Evolutionary conservation across 2,329 filamentous ascomycete species (phyloP), one percentile per base, ranked within the genome.

Genomic region (Myriangium duriaei): DNA sequence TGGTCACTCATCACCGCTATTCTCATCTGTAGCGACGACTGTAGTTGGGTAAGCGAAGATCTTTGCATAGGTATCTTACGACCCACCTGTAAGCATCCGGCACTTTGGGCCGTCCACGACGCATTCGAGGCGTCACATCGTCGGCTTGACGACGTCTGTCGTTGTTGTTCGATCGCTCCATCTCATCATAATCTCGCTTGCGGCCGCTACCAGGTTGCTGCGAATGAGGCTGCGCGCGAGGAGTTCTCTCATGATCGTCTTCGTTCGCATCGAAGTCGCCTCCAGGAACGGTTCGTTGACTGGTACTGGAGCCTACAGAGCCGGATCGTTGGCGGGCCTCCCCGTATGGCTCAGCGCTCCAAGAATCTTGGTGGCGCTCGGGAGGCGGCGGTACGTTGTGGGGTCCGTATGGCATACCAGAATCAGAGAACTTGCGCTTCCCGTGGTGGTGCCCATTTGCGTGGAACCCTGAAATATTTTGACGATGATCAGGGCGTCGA

Each of bases 181-280:
- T 40, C 9, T 49, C 46, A 10, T 49, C 43, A 31, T 42, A 46
- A 12, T 41, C 32, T 14, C 49, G 45, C 41, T 51, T 51, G 16
- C 45, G 43, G 16, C 43, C 39, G 30, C 37, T 49, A 29, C 11
- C 36, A 16, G 15, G 30, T 33, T 32, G 34, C 34, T 37, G 30
- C 30, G 26, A 26, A 6, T 11, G 32, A 17, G 19, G 18, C 26
- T 16, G 37, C 17, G 13, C 14, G 11, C 28, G 30, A n/a, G 29
- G 34, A 2, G 18, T 28, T 19, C 45, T 43, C 32, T 45, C 42
- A 26, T 39, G 30, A 26, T 31, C 33, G 11, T 44, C 43, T 10
- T 43, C 43, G 32, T 44, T 41, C 13, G 41, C 37, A 13, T 45
- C 36, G 32, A 51, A 50, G 35, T 49, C 49, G 3, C 47, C 49